Conservation (phyloP, 805 yeast species). For the Suhomyces prunicola region DNA sequence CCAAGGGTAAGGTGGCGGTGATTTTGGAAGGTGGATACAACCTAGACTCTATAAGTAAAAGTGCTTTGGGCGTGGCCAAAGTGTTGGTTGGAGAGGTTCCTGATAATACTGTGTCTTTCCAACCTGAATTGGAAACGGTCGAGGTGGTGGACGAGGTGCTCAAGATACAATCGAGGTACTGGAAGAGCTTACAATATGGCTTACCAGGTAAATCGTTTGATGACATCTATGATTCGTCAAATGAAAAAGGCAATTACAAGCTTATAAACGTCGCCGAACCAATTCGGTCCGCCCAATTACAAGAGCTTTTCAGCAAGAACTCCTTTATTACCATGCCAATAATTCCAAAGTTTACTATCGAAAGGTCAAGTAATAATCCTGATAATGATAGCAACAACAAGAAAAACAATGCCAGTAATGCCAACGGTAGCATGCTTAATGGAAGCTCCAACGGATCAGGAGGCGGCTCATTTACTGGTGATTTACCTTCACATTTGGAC, state of each 20-base stretch:
- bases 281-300: slow-evolving; percentile 67
- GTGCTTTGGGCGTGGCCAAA: slow-evolving; percentile 90
- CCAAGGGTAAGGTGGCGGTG: slow-evolving; percentile 84
- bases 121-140: slow-evolving; percentile 75
- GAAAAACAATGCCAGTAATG: slow-evolving; percentile 1
- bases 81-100: slow-evolving; percentile 95
- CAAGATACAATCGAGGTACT: slow-evolving; percentile 75
- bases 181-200: slow-evolving; percentile 83
- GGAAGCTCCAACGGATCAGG: neutral
- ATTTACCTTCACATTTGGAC: slow-evolving; percentile 49
- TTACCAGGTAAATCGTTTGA: slow-evolving; percentile 38
- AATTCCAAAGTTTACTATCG: slow-evolving; percentile 22
- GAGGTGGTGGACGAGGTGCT: slow-evolving; percentile 80
- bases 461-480: slow-evolving; percentile 26
- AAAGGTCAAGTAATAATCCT: neutral
- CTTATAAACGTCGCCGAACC: slow-evolving; percentile 65
- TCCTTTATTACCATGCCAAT: slow-evolving; percentile 70
- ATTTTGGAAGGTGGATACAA: slow-evolving; percentile 97
- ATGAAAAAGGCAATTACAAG: slow-evolving; percentile 22
- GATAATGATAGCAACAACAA: slow-evolving; percentile 14
- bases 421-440: neutral
- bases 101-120: slow-evolving; percentile 59
- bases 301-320: slow-evolving; percentile 50
- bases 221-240: slow-evolving; percentile 37
- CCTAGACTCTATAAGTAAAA: slow-evolving; percentile 81